Evolutionary conservation across 306 rosid species (phyloP).

Genomic region (Quercus alba): DNA sequence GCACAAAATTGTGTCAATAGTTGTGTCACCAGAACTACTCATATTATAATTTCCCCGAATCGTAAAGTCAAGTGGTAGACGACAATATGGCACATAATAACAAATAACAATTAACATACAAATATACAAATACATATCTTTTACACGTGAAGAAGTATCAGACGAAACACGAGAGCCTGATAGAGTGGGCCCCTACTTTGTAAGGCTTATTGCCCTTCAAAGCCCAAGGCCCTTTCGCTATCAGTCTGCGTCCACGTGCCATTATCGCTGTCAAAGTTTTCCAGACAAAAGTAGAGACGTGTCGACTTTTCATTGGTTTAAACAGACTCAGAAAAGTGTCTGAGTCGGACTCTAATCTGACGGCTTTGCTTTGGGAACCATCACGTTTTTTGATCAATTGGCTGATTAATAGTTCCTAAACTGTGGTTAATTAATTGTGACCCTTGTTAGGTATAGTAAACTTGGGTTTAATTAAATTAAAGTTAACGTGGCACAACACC

Average conservation of each 20-base stretch:
- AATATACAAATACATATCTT: neutral
- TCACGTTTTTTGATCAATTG: neutral
- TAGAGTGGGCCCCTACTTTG: constrained; percentile 1
- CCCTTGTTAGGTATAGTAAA: neutral
- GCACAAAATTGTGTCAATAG: too few relatives aligned
- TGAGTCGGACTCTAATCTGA: neutral
- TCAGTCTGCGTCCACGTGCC: constrained; percentile 15
- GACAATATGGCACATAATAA: neutral
- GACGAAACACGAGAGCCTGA: neutral
- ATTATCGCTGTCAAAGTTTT: neutral
- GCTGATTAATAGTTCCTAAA: neutral
- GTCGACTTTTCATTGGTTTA: neutral
- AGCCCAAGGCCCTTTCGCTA: neutral
- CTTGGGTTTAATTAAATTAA: neutral
- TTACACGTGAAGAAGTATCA: neutral
- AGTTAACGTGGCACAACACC: constrained; percentile 29
- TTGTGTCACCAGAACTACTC: too few relatives aligned
- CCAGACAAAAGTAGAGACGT: neutral
- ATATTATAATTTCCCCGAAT: neutral
- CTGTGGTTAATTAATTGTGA: neutral
- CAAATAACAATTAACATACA: too few relatives aligned
- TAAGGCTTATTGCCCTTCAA: constrained; percentile 9
- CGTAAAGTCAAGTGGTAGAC: neutral
- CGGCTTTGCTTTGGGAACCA: neutral
- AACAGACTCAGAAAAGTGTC: neutral